Percentiles rank a stretch among this genome's conserved stretches.
Evolutionary conservation across 768 basidiomycete genomes (phyloP).

Genomic region (Asterophora lycoperdoides): DNA sequence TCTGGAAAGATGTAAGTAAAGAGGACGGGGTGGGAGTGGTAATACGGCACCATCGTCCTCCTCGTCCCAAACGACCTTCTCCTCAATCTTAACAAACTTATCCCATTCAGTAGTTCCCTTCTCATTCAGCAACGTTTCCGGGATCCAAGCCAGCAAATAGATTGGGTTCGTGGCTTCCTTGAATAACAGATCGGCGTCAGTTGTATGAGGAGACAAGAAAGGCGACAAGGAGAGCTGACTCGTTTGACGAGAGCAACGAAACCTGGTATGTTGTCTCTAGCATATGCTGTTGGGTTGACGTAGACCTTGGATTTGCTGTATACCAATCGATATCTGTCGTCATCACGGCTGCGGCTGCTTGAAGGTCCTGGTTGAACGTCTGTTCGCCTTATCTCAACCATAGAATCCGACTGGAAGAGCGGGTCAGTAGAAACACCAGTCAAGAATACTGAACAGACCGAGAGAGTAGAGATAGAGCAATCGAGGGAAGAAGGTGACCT

Average conservation of each 20-base stretch:
- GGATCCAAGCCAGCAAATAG: constrained; percentile 91
- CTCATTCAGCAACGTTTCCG: constrained; percentile 78
- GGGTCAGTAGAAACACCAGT: not conserved
- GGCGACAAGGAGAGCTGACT: constrained; percentile 40
- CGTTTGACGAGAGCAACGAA: constrained; percentile 90
- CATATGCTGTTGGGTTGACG: constrained; percentile 89
- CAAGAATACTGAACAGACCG: constrained; percentile 31
- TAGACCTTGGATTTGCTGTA: constrained; percentile 95
- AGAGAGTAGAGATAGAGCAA: constrained; percentile 42
- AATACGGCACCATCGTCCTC: constrained; percentile 65
- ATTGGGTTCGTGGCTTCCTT: constrained; percentile 73
- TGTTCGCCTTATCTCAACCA: constrained; percentile 70
- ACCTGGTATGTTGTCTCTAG: constrained; percentile 90
- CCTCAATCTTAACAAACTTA: constrained; percentile 85
- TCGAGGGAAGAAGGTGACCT: constrained; percentile 34
- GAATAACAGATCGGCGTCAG: constrained; percentile 6
- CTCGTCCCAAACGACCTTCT: constrained; percentile 50
- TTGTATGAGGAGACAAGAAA: not conserved
- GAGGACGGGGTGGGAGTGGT: not conserved
- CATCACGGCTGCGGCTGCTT: constrained; percentile 29
- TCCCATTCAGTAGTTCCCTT: constrained; percentile 83
- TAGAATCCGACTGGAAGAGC: constrained; percentile 45
- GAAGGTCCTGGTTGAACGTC: constrained; percentile 23
- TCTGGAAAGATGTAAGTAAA: constrained; percentile 39
- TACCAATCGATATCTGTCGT: constrained; percentile 69